Evolutionary conservation across 345 rosid genomes (phyloP), one percentile per base, ranked within the genome.

Genomic region (Sisymbrium altissimum): DNA sequence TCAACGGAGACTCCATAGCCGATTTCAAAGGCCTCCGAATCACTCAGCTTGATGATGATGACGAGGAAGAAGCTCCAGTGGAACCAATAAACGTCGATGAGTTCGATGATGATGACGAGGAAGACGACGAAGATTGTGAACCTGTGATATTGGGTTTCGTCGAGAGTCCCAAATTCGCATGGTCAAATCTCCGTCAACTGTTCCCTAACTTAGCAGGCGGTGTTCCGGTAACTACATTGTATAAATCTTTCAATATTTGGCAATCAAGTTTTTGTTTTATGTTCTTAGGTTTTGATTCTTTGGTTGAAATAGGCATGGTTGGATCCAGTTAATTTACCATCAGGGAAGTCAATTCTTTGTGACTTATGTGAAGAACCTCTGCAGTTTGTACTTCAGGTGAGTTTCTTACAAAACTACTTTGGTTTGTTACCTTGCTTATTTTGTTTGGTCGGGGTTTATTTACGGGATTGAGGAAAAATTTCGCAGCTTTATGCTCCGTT

Each of bases 141-240:
- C 81, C 86, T 2, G 92, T 89, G 12, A 81, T 78, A 5, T 79
- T 94, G 46, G 97, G 97, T 38, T 89, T 94, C 53, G 43, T 85
- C 1, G 90, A 91, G 68, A 91, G 86, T 73, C 90, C 97, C 7
- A 79, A 53, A 66, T 65, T 78, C 53, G 2, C 29, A 7, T 86
- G 93, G 92, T 94, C 88, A 9, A 87, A 71, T 62, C 89, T 84
- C 27, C 89, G 96, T 7, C 97, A 89, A 19, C 71, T 82, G 5
- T 94, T 91, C 83, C 99, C 97, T 45, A 85, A 87, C 85, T 86
- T 89, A 82, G 92, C 97, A 39, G 97, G 96, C 54, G 97, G 96
- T 70, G 72, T 82, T 17, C 97, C 99, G 76, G 97, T 92, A n/a
- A 85, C 19, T 32, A 54, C 4, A 19, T 27, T 44, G 8, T 21